Evolutionary conservation across 2,329 filamentous ascomycete species (phyloP), one percentile per base, ranked within the genome.

Genomic region (Penicillium freii): DNA sequence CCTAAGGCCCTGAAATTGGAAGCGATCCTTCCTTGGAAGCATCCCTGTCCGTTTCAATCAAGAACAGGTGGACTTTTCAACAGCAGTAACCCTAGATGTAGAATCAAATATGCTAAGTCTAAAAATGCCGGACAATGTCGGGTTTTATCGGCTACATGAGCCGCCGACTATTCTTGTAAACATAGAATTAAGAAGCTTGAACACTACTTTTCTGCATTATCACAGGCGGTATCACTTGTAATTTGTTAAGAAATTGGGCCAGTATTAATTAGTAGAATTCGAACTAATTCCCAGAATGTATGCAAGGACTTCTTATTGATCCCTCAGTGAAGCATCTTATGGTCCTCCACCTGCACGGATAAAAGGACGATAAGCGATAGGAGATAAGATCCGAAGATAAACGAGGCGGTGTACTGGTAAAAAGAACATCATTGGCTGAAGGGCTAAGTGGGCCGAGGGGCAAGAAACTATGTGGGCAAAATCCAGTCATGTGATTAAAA

Each of bases 311-410:
- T 33, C 13, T 3, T 34, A n/a, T 47, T 47, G 31, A 34, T 47
- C 31, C 15, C 6, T 5, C 31, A 36, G 15, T 47, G 11, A 6
- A 33, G 29, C 27, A 31, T 46, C 43, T 33, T 21, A 29, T 13
- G 11, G 13, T 29, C 10, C 19, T 9, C 17, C 4, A 45, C 10
- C 39, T 15, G 11, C 2, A 15, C n/a, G 21, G n/a, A 5, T 15
- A 1, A 36, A 31, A 42, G 27, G 40, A 31, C 17, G 47, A 51
- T 59, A 51, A 46, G 17, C 25, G 51, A 45, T 40, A 27, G 10
- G 8, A 42, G 57, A 61, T 59, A 57, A 57, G 34, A 44, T 55
- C 27, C 57, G 46, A 38, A 54, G 58, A 59, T 62, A 57, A 58
- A 27, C 3, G 1, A 40, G 40, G 48, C 54, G 54, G 54, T 56